A percentile compares a stretch with the other conserved stretches of the same genome.
Evolutionary conservation across 2,329 filamentous ascomycete species (phyloP).

Genomic region (Clonostachys rhizophaga): DNA sequence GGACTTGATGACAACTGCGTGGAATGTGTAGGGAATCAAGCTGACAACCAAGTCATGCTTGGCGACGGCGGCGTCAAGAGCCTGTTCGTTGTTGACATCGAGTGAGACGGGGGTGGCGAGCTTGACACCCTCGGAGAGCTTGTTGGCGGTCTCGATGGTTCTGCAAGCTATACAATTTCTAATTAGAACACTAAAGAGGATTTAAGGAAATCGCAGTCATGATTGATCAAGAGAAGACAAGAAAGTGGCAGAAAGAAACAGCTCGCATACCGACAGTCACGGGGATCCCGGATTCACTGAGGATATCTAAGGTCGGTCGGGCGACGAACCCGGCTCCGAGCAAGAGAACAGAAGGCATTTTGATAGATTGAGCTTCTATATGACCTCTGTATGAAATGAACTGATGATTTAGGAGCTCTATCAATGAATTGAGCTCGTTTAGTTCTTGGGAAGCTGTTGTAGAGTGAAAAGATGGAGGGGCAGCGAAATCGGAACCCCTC

Average conservation of each 20-base stretch:
- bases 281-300: slow-evolving; percentile 52
- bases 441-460: no score
- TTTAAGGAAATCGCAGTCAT: no score
- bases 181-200: no score
- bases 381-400: not conserved
- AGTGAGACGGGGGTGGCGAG: slow-evolving; percentile 74
- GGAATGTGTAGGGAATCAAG: slow-evolving; percentile 89
- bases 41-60: slow-evolving; percentile 76
- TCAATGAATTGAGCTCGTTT: no score
- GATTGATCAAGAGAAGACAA: not conserved
- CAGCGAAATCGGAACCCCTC: no score
- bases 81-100: slow-evolving; percentile 72
- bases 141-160: slow-evolving; percentile 72
- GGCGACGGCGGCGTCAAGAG: slow-evolving; percentile 75
- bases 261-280: slow-evolving; percentile 60
- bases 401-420: no score
- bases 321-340: slow-evolving; percentile 55
- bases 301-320: slow-evolving; percentile 59
- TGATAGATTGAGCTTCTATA: not conserved
- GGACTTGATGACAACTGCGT: slow-evolving; percentile 85
- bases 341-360: slow-evolving; percentile 24
- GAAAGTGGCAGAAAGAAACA: not conserved
- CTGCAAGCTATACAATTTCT: slow-evolving; percentile 60
- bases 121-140: slow-evolving; percentile 67
- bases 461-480: no score